phyloP scores from a whole-genome alignment of 306 rosid species.

The Ormosia emarginata region DNA sequence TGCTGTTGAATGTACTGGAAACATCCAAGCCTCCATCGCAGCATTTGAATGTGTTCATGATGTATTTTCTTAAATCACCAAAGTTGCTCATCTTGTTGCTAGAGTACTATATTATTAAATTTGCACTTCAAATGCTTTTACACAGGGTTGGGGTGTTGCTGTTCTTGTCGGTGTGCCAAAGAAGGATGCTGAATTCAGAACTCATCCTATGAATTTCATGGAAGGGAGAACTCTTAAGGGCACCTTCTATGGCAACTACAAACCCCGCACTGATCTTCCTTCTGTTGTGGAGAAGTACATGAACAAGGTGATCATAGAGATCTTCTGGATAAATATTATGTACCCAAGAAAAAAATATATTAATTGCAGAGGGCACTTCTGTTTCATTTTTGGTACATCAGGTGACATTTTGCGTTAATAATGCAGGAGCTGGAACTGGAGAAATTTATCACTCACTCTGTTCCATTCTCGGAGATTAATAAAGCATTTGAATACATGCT shows the following conservation, averaged over 20 bases:
- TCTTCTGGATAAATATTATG: too few species aligned
- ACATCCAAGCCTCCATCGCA: conserved; percentile 51
- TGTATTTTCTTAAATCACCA: conserved; percentile 16
- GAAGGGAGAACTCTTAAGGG: conserved; percentile 62
- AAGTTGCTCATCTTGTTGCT: background rate
- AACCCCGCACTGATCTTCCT: conserved; percentile 53
- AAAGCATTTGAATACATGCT: conserved; percentile 45
- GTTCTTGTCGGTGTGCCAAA: conserved; percentile 62
- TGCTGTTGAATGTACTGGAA: conserved; percentile 59
- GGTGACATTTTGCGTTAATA: background rate
- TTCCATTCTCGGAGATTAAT: conserved; percentile 43
- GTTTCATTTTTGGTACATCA: too few species aligned
- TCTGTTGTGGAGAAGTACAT: conserved; percentile 51
- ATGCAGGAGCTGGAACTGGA: conserved; percentile 49
- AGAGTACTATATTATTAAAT: background rate
- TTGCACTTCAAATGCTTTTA: background rate
- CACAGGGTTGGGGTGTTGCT: conserved; percentile 70
- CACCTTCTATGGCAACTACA: conserved; percentile 66
- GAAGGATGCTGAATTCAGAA: conserved; percentile 49
- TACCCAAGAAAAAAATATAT: too few species aligned
- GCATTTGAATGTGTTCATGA: conserved; percentile 70
- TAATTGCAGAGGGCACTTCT: too few species aligned
- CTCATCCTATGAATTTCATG: conserved; percentile 44
- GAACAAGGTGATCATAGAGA: conserved; percentile 15
- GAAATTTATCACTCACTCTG: conserved; percentile 47